Evolutionary conservation across 345 rosid genomes (phyloP), one percentile per base, ranked within the genome.

Genomic region (Euclidium syriacum): DNA sequence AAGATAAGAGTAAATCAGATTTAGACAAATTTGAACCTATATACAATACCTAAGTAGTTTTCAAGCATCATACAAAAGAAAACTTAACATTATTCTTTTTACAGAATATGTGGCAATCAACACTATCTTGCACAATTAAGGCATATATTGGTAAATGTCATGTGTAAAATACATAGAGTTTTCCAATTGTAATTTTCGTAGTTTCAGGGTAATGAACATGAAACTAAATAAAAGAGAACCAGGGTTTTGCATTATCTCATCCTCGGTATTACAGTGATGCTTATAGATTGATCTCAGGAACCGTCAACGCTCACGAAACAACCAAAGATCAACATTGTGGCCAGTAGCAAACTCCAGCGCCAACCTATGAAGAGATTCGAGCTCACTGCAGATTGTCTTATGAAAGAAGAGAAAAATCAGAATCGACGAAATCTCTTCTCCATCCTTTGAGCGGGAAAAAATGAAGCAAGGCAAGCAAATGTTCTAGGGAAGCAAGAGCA

Each of bases 251-350:
- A 36, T 53, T 77, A 87, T 95, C 95, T 90, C 95, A 43, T 90
- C 97, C 55, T 90, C 97, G 48, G 97, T 94, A 77, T 73, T 73
- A 73, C 85, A 83, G 73, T 90, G 97, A 33, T 90, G 85, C 77
- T 75, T 78, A 51, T 84, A 90, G 78, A 90, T 78, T 22, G 84
- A 79, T 54, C 87, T 81, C 58, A 90, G 69, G 71, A 84, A 84
- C 64, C 79, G 81, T 60, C 78, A 90, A 27, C 91, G 92, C 63
- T 80, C 75, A 2, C 79, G 79, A 12, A 87, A 75, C 5, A 80
- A 59, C 43, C 46, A 40, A 46, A 90, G 70, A 61, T 85, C 94
- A 19, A 74, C 83, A 5, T 65, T 41, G 60, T 78, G 83, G 6
- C 89, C 89, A 32, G 88, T 84, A 19, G 95, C 94, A 26, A 79